These are phyloP conservation scores for Fraxinus quadrangulata DNA, from an alignment of 257 asterid species.

Conservation along the genomic window DNA sequence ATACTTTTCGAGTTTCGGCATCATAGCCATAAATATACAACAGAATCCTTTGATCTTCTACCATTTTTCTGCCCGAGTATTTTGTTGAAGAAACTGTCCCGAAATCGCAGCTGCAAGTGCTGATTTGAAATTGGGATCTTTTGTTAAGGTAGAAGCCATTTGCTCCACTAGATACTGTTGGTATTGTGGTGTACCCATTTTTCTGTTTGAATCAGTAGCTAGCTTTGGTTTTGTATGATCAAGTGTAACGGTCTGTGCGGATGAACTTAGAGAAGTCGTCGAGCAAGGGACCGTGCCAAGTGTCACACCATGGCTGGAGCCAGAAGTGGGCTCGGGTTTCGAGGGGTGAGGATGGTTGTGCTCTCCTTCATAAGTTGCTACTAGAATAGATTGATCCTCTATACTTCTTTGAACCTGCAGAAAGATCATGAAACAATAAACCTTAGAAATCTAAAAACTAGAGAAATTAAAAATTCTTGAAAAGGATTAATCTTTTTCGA, in stretches of 20 bases:
- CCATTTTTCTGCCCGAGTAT: conserved; percentile 7
- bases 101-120: conserved; percentile 24
- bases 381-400: conserved; percentile 61
- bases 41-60: background rate
- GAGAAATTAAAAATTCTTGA: too few relatives aligned
- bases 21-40: background rate
- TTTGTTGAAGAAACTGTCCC: conserved; percentile 24
- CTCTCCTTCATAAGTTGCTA: conserved; percentile 81
- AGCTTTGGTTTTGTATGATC: conserved; percentile 21
- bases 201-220: background rate
- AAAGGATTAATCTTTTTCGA: too few relatives aligned
- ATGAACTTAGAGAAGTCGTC: background rate
- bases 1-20: background rate
- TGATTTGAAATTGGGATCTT: conserved; percentile 24
- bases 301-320: background rate
- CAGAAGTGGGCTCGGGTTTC: conserved; percentile 1
- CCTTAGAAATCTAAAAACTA: background rate
- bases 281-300: background rate
- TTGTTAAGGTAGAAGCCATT: conserved; percentile 24
- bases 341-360: conserved; percentile 61
- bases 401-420: conserved; percentile 47
- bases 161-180: conserved; percentile 26
- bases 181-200: background rate
- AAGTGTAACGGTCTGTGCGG: conserved; percentile 1
- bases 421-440: background rate